Evolutionary conservation across 176 grass and related monocot genomes (phyloP).

Genomic region (Coix lacrymajobi): DNA sequence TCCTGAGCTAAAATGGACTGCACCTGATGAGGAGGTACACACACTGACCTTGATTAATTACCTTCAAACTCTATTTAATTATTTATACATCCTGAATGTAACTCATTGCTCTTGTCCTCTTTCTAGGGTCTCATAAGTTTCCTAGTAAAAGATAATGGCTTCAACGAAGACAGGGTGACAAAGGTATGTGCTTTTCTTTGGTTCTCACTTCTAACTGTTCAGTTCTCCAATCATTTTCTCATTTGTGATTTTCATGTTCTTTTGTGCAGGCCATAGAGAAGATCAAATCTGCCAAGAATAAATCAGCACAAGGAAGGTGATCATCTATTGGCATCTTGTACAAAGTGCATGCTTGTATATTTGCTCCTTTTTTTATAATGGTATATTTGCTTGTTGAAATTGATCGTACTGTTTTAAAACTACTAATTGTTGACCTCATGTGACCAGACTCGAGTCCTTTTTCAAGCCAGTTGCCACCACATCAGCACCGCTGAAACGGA

Average conservation of each 20-base stretch:
- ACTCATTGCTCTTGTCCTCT: neutral
- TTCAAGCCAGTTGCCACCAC: slow-evolving; percentile 47
- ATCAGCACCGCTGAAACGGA: slow-evolving; percentile 36
- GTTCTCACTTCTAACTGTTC: neutral
- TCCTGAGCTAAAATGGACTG: slow-evolving; percentile 69
- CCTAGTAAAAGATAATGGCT: slow-evolving; percentile 79
- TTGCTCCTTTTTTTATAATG: too few relatives aligned
- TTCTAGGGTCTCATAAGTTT: slow-evolving; percentile 63
- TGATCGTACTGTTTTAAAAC: neutral
- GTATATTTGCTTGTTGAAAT: neutral
- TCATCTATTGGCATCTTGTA: neutral
- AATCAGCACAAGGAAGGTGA: slow-evolving; percentile 70
- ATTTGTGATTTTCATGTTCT: neutral
- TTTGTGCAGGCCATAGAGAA: slow-evolving; percentile 80
- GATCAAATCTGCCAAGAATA: slow-evolving; percentile 84
- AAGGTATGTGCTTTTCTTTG: slow-evolving; percentile 53
- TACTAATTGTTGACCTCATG: neutral
- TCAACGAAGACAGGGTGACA: slow-evolving; percentile 79
- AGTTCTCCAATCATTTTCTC: neutral
- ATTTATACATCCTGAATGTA: neutral
- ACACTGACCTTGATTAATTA: neutral
- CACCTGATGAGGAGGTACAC: slow-evolving; percentile 76
- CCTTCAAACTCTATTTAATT: neutral
- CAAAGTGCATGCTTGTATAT: neutral
- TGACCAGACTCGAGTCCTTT: slow-evolving; percentile 57